These are phyloP conservation scores for Corymbia maculata DNA, from an alignment of 345 rosid species.

Conservation along the genomic window DNA sequence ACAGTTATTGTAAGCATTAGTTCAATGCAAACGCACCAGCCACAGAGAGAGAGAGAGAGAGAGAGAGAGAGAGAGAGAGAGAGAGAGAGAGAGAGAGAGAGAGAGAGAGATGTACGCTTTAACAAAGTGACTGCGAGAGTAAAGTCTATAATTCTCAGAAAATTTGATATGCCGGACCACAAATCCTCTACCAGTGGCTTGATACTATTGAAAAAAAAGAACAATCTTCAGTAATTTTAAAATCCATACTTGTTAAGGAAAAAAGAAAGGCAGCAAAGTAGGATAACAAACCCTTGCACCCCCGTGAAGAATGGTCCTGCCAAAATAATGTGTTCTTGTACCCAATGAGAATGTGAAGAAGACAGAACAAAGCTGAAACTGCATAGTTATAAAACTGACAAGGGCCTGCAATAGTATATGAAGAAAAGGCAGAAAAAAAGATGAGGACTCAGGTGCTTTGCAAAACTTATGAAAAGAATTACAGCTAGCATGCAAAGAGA, in stretches of 20 bases:
- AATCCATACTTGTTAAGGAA: not conserved
- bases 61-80: constrained; percentile 3
- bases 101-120: constrained; percentile 53
- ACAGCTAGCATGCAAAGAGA: not conserved
- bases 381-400: constrained; percentile 89
- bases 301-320: constrained; percentile 95
- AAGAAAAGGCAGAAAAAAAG: not conserved
- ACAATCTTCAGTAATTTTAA: not conserved
- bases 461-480: not conserved
- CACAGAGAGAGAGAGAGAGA: not conserved
- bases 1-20: constrained; percentile 6
- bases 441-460: not conserved
- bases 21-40: not conserved
- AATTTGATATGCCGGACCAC: constrained; percentile 90
- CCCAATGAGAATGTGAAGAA: constrained; percentile 98
- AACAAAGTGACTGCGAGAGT: constrained; percentile 95
- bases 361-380: constrained; percentile 89
- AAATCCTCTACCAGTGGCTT: constrained; percentile 97
- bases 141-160: constrained; percentile 88
- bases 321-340: constrained; percentile 92
- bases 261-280: not conserved
- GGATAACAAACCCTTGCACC: constrained; percentile 75
- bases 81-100: not conserved
- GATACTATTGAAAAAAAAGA: constrained; percentile 48
- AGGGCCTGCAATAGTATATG: constrained; percentile 50